A percentile compares a stretch with the other conserved stretches of the same genome.
Conservation (phyloP, 306 rosid species). For the Sophora flavescens region DNA sequence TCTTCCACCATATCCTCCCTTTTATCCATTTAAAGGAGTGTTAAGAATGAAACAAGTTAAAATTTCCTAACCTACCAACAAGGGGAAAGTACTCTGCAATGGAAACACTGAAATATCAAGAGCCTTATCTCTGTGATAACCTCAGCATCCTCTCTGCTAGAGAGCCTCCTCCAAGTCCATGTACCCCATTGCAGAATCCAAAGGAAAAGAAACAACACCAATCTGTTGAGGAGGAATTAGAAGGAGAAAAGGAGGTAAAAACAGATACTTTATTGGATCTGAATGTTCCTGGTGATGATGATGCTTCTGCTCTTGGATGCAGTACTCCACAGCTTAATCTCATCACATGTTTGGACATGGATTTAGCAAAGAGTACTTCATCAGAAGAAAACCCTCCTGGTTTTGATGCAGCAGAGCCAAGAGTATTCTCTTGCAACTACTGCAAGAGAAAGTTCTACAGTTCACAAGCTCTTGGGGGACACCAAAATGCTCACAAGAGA, state of each 20-base stretch:
- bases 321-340: slow-evolving; percentile 55
- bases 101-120: slow-evolving; percentile 48
- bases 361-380: slow-evolving; percentile 38
- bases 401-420: slow-evolving; percentile 46
- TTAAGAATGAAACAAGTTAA: slow-evolving; percentile 20
- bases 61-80: slow-evolving; percentile 21
- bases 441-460: slow-evolving; percentile 83
- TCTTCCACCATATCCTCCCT: slow-evolving; percentile 13
- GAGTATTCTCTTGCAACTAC: slow-evolving; percentile 75
- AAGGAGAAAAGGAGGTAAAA: slow-evolving; percentile 37
- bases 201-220: slow-evolving; percentile 40
- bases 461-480: slow-evolving; percentile 90
- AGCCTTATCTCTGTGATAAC: slow-evolving; percentile 18
- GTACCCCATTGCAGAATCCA: slow-evolving; percentile 51
- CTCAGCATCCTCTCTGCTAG: slow-evolving; percentile 8
- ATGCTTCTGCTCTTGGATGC: slow-evolving; percentile 28
- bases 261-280: slow-evolving; percentile 52
- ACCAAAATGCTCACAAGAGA: slow-evolving; percentile 92
- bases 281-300: slow-evolving; percentile 37
- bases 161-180: slow-evolving; percentile 55
- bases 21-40: slow-evolving; percentile 45
- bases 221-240: slow-evolving; percentile 43
- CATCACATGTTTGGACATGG: slow-evolving; percentile 48
- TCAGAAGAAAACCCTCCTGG: slow-evolving; percentile 10
- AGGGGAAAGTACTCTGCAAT: slow-evolving; percentile 44